Conservation (phyloP, 2,329 filamentous ascomycete genomes). For the Hysterium pulicare region DNA sequence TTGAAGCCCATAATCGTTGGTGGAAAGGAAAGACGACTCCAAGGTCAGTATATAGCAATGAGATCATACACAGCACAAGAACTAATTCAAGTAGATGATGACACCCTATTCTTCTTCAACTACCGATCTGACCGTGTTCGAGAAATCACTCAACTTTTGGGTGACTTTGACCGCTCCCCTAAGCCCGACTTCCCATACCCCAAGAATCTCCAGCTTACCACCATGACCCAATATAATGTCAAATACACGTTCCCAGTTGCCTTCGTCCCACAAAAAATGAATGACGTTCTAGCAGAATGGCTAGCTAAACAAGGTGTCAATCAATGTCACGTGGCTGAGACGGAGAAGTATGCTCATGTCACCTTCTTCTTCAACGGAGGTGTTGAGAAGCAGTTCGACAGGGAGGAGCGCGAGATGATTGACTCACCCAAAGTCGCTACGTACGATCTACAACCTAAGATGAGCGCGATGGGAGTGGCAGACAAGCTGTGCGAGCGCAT, state of each 20-base stretch:
- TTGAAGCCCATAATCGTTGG: conserved; percentile 95
- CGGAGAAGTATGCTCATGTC: conserved; percentile 98
- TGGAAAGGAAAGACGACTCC: conserved; percentile 78
- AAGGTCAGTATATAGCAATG: conserved; percentile 65
- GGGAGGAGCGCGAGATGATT: conserved; percentile 90
- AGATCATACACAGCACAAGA: too few species aligned
- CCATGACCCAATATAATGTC: conserved; percentile 98
- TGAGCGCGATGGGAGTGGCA: conserved; percentile 89
- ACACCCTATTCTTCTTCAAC: conserved; percentile 99
- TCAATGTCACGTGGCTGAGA: conserved; percentile 97
- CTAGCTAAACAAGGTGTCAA: conserved; percentile 82
- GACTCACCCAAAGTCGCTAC: conserved; percentile 92
- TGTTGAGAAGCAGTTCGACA: conserved; percentile 91
- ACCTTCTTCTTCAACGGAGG: conserved; percentile 99
- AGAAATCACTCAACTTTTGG: conserved; percentile 91
- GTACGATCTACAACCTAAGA: conserved; percentile 91
- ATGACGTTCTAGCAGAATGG: conserved; percentile 97
- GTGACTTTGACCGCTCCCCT: conserved; percentile 87
- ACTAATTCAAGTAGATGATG: conserved; percentile 79
- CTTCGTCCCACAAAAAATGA: conserved; percentile 93
- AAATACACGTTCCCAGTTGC: conserved; percentile 91
- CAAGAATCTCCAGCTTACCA: conserved; percentile 80
- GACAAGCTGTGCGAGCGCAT: conserved; percentile 88
- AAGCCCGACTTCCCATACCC: conserved; percentile 90
- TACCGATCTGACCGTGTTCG: conserved; percentile 97